phyloP scores from a whole-genome alignment of 305 asterid genomes.

The Fraxinus albicans region DNA sequence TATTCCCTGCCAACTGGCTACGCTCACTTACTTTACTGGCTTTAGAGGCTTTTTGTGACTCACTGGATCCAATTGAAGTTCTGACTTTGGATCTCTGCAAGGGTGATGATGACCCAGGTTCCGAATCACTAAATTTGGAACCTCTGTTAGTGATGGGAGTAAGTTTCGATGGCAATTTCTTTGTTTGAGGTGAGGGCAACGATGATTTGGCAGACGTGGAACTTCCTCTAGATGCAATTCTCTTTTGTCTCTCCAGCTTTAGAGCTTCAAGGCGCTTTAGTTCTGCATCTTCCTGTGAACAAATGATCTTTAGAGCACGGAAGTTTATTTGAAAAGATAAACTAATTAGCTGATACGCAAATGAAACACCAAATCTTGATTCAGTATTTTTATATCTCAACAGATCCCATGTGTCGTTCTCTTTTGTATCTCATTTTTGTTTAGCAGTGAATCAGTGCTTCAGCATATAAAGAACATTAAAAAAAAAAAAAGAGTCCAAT shows the following conservation, averaged over 20 bases:
- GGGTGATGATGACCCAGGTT: conserved; percentile 91
- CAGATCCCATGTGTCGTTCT: background rate
- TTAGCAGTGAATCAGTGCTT: background rate
- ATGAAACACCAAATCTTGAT: conserved; percentile 3
- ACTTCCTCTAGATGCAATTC: conserved; percentile 78
- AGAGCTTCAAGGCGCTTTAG: conserved; percentile 72
- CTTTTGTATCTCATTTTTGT: conserved; percentile 1
- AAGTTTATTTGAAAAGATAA: conserved; percentile 13
- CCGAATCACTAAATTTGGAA: conserved; percentile 90
- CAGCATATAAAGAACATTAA: background rate
- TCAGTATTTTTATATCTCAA: background rate
- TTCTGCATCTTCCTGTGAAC: conserved; percentile 80
- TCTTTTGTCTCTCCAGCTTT: conserved; percentile 83
- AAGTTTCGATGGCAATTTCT: conserved; percentile 62
- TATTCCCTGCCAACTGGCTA: conserved; percentile 51
- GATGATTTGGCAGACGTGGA: conserved; percentile 49
- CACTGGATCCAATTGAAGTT: conserved; percentile 53
- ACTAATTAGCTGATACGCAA: background rate
- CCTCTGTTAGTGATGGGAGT: conserved; percentile 68
- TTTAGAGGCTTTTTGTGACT: conserved; percentile 50
- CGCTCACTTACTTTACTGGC: conserved; percentile 56
- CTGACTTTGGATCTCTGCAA: conserved; percentile 92
- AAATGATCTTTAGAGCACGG: conserved; percentile 9
- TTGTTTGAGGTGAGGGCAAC: conserved; percentile 44
- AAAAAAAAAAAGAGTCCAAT: background rate